Evolutionary conservation across 352 stramenopile species (phyloP).

Genomic region (Stephanocyclus meneghinianus): DNA sequence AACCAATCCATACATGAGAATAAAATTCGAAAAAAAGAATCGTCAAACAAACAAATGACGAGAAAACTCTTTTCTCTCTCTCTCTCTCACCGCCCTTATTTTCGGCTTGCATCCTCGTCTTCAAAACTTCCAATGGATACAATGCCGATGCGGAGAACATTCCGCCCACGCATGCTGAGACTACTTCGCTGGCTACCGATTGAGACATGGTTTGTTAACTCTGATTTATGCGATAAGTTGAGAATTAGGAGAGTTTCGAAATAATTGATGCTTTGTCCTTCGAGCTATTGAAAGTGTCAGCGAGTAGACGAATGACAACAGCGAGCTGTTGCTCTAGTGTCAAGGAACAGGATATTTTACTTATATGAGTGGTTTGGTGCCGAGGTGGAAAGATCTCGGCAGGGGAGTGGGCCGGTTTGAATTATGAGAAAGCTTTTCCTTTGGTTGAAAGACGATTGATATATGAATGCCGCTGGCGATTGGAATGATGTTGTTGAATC

Average conservation of each 20-base stretch:
- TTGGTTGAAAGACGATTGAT: too few relatives aligned
- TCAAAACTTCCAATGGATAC: conserved; percentile 79
- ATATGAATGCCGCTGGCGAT: too few relatives aligned
- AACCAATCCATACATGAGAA: neutral
- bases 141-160: conserved; percentile 69
- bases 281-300: neutral
- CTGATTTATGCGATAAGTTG: neutral
- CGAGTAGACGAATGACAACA: too few relatives aligned
- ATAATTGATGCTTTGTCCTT: neutral
- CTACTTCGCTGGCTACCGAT: conserved; percentile 66
- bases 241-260: neutral
- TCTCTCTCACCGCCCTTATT: conserved; percentile 6
- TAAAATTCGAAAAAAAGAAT: neutral
- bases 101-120: conserved; percentile 77
- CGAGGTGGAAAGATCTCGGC: too few relatives aligned
- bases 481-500: too few relatives aligned
- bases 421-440: too few relatives aligned
- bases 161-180: conserved; percentile 63
- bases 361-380: too few relatives aligned
- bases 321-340: too few relatives aligned
- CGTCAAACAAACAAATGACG: neutral
- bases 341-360: too few relatives aligned
- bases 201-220: conserved; percentile 33
- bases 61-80: neutral
- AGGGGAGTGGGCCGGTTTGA: too few relatives aligned